phyloP scores from a whole-genome alignment of 1,284 basidiomycete species.

The Irpex sp. region DNA sequence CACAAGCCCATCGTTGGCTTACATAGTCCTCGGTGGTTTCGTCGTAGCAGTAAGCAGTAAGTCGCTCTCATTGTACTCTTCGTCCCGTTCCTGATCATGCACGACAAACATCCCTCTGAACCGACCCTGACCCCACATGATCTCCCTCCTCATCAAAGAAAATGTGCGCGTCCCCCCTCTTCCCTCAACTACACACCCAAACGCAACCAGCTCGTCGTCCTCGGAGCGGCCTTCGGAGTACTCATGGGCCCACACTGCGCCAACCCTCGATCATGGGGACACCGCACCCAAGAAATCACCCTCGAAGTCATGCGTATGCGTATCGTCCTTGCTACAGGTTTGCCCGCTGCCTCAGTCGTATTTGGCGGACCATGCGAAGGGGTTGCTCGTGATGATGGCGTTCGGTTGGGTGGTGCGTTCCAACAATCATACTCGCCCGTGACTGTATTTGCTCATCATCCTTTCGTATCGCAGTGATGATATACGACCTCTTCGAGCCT shows the following conservation, averaged over 20 bases:
- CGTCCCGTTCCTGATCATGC: too few species aligned
- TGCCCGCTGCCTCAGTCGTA: conserved; percentile 66
- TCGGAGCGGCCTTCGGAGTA: conserved; percentile 79
- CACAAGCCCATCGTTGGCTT: conserved; percentile 48
- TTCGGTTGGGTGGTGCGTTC: conserved; percentile 64
- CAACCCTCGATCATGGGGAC: conserved; percentile 74
- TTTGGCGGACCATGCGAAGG: conserved; percentile 54
- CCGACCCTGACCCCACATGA: conserved; percentile 49
- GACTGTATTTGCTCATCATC: background rate
- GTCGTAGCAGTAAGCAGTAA: conserved; percentile 60
- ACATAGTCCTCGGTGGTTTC: conserved; percentile 77
- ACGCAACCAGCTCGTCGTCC: conserved; percentile 61
- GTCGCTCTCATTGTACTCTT: conserved; percentile 16
- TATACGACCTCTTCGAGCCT: conserved; percentile 64
- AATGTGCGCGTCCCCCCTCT: conserved; percentile 34
- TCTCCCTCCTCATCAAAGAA: conserved; percentile 81
- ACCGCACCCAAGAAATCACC: conserved; percentile 53
- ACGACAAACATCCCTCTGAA: background rate
- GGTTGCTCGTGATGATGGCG: conserved; percentile 66
- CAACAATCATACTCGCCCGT: background rate
- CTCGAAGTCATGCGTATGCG: conserved; percentile 78
- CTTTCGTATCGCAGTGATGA: conserved; percentile 21
- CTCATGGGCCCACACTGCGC: conserved; percentile 71
- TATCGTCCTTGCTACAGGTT: conserved; percentile 61
- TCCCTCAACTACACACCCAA: background rate